phyloP scores from a whole-genome alignment of 306 rosid species.

The Dryas octopetala region DNA sequence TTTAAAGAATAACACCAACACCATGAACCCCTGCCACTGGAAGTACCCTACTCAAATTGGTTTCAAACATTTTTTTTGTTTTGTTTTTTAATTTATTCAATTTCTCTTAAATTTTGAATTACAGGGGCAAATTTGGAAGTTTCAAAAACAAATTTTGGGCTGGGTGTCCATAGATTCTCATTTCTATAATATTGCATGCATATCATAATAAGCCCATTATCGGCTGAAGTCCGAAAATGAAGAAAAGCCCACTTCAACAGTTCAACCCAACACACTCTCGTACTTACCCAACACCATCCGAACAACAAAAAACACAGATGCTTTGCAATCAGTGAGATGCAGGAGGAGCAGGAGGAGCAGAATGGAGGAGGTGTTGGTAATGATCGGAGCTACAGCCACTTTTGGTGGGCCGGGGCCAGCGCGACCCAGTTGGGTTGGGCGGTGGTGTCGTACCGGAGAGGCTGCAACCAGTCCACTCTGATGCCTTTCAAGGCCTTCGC shows the following conservation, averaged over 20 bases:
- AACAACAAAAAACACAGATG: neutral
- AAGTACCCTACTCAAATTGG: no score
- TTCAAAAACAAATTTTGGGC: no score
- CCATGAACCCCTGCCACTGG: no score
- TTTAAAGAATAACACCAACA: no score
- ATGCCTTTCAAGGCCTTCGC: constrained; percentile 83
- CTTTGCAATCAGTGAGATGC: constrained; percentile 8
- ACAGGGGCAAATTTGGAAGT: no score
- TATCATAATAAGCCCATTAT: neutral
- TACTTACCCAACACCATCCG: no score
- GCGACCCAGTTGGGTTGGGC: constrained; percentile 67
- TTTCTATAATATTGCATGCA: no score
- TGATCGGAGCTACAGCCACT: constrained; percentile 20
- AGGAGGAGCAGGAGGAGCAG: constrained; percentile 26
- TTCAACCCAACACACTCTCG: neutral
- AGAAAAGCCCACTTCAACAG: neutral
- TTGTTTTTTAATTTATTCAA: no score
- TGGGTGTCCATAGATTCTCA: no score
- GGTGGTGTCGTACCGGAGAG: constrained; percentile 40
- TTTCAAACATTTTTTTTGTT: no score
- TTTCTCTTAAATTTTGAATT: no score
- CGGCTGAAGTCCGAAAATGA: neutral
- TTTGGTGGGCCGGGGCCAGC: constrained; percentile 73
- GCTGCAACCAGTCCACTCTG: constrained; percentile 43
- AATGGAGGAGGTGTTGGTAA: constrained; percentile 24